Evolutionary conservation across 495 filamentous ascomycete species (phyloP).

Genomic region (Gamarada debralockiae): DNA sequence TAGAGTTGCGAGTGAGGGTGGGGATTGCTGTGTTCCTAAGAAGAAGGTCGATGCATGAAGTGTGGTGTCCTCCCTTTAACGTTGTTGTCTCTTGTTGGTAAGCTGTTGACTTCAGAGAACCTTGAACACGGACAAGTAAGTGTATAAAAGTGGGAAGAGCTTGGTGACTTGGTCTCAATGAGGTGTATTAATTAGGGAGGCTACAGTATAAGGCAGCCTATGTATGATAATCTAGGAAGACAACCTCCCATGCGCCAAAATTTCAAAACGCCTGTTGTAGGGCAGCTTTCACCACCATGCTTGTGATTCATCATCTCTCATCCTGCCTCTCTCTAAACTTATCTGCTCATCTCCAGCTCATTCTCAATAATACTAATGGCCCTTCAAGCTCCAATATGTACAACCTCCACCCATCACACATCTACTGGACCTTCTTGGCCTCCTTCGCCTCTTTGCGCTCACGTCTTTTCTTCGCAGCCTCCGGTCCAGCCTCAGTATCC

Average conservation of each 20-base stretch:
- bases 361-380: background rate
- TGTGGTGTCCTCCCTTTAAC: too few species aligned
- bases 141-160: too few species aligned
- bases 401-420: background rate
- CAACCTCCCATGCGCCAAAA: constrained; percentile 7
- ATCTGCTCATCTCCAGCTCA: background rate
- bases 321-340: background rate
- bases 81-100: background rate
- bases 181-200: constrained; percentile 14
- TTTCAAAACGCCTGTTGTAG: constrained; percentile 9
- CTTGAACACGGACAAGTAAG: background rate
- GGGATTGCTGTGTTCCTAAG: constrained; percentile 46
- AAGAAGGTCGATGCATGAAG: constrained; percentile 7
- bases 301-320: background rate
- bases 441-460: constrained; percentile 69
- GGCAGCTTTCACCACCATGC: background rate
- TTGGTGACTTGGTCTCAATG: too few species aligned
- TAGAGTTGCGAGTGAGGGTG: constrained; percentile 31
- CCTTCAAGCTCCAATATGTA: constrained; percentile 9
- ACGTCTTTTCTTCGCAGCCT: constrained; percentile 77
- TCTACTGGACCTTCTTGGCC: constrained; percentile 29
- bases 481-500: constrained; percentile 89
- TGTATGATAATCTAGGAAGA: constrained; percentile 6
- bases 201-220: background rate
- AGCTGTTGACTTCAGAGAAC: too few species aligned